These are phyloP conservation scores for Melaleuca alternifolia DNA, from an alignment of 345 rosid genomes.

Conservation along the genomic window DNA sequence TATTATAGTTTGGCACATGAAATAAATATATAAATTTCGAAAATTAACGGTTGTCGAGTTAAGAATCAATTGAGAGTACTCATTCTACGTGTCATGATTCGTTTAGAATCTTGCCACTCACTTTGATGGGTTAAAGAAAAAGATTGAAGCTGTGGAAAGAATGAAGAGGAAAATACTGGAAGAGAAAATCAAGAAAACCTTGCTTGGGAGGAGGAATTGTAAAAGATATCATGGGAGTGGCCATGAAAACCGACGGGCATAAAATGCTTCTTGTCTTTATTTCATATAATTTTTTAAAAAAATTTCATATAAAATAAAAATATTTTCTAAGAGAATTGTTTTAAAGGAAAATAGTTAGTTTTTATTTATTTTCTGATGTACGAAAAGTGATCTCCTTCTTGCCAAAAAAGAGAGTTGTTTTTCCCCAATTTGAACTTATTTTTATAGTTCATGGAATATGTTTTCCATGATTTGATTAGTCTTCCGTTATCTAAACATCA, in stretches of 20 bases:
- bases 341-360: background rate
- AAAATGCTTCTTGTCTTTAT: background rate
- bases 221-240: background rate
- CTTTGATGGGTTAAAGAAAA: background rate
- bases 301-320: background rate
- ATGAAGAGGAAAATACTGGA: background rate
- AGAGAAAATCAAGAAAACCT: background rate
- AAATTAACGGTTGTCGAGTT: background rate
- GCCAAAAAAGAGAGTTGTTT: background rate
- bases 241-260: background rate
- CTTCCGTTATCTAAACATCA: background rate
- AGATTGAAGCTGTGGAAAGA: background rate
- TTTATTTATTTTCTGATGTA: background rate
- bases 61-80: background rate
- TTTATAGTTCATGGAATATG: too few species aligned
- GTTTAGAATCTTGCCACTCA: background rate
- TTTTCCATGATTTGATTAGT: background rate
- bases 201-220: background rate
- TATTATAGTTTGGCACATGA: background rate
- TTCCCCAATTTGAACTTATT: background rate
- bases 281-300: too few species aligned
- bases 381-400: background rate
- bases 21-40: background rate
- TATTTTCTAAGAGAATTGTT: background rate
- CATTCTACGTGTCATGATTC: background rate